Evolutionary conservation across 2,329 filamentous ascomycete genomes (phyloP).

Genomic region (Emmonsiellopsis sp.): DNA sequence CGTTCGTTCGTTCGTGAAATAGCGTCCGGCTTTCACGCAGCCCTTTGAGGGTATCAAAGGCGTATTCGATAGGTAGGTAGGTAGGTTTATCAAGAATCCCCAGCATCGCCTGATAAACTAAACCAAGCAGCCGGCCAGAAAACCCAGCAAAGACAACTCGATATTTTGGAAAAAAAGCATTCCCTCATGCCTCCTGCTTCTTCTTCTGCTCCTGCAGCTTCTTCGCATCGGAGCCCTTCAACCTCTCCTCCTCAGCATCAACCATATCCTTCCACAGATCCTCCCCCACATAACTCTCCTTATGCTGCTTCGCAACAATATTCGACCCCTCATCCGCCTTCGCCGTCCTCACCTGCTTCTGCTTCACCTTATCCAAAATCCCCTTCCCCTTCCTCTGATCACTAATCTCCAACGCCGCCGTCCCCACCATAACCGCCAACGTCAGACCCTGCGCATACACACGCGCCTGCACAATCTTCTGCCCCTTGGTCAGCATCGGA

Average conservation of each 20-base stretch:
- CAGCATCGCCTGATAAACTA: neutral
- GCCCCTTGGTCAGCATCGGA: slow-evolving; percentile 60
- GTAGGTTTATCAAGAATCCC: too few relatives aligned
- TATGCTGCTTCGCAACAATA: slow-evolving; percentile 70
- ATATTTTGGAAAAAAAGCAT: neutral
- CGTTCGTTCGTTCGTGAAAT: too few relatives aligned
- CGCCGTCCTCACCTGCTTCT: slow-evolving; percentile 65
- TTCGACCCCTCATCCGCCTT: slow-evolving; percentile 62
- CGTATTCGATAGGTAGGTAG: too few relatives aligned
- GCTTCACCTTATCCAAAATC: slow-evolving; percentile 24
- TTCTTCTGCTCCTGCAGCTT: slow-evolving; percentile 6
- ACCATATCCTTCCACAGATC: slow-evolving; percentile 72
- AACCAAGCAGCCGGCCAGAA: neutral
- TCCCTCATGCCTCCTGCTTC: slow-evolving; percentile 7
- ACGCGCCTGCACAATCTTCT: slow-evolving; percentile 91
- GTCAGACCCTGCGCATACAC: slow-evolving; percentile 89
- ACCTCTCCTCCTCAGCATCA: slow-evolving; percentile 35
- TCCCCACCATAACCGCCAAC: slow-evolving; percentile 70
- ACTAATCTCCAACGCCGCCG: slow-evolving; percentile 68
- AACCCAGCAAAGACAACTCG: neutral
- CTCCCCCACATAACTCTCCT: slow-evolving; percentile 78
- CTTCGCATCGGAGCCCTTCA: slow-evolving; percentile 24
- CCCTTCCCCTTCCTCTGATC: slow-evolving; percentile 65
- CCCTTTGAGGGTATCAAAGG: too few relatives aligned
- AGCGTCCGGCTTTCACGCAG: too few relatives aligned